phyloP scores from a whole-genome alignment of 2,329 filamentous ascomycete genomes.

The Aspergillus sp. region DNA sequence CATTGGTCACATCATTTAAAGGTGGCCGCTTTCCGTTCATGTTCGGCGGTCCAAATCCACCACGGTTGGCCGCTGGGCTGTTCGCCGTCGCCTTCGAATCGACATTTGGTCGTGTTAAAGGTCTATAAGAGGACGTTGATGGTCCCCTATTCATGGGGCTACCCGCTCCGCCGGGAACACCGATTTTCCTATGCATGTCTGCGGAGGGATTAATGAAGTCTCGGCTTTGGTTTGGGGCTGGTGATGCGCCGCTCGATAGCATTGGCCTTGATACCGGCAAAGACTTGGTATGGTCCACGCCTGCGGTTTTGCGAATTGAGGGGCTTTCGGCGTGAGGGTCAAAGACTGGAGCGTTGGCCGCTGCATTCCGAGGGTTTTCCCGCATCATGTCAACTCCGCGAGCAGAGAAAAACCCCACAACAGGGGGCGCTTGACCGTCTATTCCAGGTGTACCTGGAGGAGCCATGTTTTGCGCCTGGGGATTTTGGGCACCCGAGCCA shows the following conservation, averaged over 20 bases:
- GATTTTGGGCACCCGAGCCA: constrained; percentile 12
- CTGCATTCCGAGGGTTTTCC: constrained; percentile 48
- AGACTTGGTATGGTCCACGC: constrained; percentile 77
- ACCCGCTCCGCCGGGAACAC: constrained; percentile 30
- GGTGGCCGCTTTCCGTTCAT: constrained; percentile 45
- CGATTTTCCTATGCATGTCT: constrained; percentile 37
- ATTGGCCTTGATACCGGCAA: constrained; percentile 64
- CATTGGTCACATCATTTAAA: constrained; percentile 48
- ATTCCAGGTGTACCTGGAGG: constrained; percentile 30
- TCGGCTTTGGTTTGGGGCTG: constrained; percentile 31
- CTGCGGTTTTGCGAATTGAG: constrained; percentile 84
- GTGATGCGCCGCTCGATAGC: constrained; percentile 29
- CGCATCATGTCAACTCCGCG: constrained; percentile 61
- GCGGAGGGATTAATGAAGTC: constrained; percentile 38
- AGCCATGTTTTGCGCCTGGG: constrained; percentile 24
- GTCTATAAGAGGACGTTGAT: constrained; percentile 43
- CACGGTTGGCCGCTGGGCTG: constrained; percentile 19
- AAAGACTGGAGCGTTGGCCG: constrained; percentile 56
- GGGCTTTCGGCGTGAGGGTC: constrained; percentile 76
- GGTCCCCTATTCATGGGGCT: constrained; percentile 36
- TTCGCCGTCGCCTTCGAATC: constrained; percentile 26
- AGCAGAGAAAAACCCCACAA: constrained; percentile 69
- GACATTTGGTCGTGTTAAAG: constrained; percentile 44
- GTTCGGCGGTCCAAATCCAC: constrained; percentile 27
- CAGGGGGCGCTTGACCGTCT: constrained; percentile 24